phyloP scores from a whole-genome alignment of 805 yeast genomes.

The fission yeast (Schizosaccharomyces pombe) region DNA sequence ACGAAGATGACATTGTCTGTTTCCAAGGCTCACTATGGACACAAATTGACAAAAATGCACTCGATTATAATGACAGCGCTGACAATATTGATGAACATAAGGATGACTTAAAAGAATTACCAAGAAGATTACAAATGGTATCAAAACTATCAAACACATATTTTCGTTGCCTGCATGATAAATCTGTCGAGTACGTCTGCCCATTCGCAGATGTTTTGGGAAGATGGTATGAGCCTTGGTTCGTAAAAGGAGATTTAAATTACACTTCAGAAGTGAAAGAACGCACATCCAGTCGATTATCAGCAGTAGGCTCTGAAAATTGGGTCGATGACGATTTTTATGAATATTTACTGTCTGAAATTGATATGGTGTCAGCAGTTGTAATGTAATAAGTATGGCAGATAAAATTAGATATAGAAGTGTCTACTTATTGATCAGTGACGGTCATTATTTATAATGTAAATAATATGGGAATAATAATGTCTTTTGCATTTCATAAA shows the following conservation, averaged over 20 bases:
- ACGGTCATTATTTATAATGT: no score
- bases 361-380: background rate
- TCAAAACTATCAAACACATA: background rate
- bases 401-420: no score
- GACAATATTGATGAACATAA: no score
- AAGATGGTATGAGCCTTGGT: slow-evolving; percentile 1
- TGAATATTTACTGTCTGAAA: background rate
- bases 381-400: background rate
- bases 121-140: background rate
- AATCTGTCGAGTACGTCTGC: background rate
- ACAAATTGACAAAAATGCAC: no score
- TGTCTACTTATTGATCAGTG: no score
- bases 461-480: no score
- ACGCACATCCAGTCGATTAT: background rate
- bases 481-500: no score
- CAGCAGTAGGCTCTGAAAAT: background rate
- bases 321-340: background rate
- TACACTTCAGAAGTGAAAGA: background rate
- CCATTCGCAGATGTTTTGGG: background rate
- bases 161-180: background rate
- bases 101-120: background rate
- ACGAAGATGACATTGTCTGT: background rate
- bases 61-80: no score
- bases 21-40: background rate
- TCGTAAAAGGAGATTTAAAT: background rate